Percentiles rank a stretch among this genome's conserved stretches.
Conservation (phyloP, 176 grass and related monocot species). For the Melocanna baccifera region DNA sequence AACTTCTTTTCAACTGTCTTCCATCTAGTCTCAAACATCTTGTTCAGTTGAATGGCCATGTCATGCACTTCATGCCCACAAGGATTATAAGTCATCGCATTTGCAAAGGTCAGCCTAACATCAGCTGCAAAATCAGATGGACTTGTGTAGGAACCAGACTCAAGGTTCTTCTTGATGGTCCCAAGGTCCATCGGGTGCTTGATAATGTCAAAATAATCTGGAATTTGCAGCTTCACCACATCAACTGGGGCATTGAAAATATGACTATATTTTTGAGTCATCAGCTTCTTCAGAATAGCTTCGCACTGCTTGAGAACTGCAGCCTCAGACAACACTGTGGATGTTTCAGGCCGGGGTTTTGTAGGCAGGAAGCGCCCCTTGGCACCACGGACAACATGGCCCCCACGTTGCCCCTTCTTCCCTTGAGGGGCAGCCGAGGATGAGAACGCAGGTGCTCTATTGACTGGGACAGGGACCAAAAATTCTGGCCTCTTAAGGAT, state of each 20-base stretch:
- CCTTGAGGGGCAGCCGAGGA: slow-evolving; percentile 39
- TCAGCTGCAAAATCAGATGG: slow-evolving; percentile 73
- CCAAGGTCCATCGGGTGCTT: slow-evolving; percentile 94
- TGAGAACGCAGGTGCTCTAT: slow-evolving; percentile 39
- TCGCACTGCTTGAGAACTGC: slow-evolving; percentile 72
- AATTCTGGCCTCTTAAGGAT: slow-evolving; percentile 55
- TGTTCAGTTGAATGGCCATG: slow-evolving; percentile 74
- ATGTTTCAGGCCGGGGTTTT: slow-evolving; percentile 35
- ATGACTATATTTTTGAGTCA: slow-evolving; percentile 72
- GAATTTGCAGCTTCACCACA: slow-evolving; percentile 71
- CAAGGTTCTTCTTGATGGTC: slow-evolving; percentile 55
- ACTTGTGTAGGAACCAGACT: slow-evolving; percentile 61
- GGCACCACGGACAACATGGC: slow-evolving; percentile 40
- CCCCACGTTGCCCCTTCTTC: slow-evolving; percentile 43
- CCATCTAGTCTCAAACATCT: slow-evolving; percentile 85
- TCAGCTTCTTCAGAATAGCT: slow-evolving; percentile 75
- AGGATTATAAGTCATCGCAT: slow-evolving; percentile 85
- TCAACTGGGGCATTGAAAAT: slow-evolving; percentile 87
- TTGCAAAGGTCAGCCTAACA: slow-evolving; percentile 86
- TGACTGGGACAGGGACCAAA: background rate
- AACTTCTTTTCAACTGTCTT: slow-evolving; percentile 82
- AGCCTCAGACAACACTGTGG: slow-evolving; percentile 8
- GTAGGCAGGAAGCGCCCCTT: slow-evolving; percentile 53
- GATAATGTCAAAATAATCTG: slow-evolving; percentile 83
- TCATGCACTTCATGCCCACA: slow-evolving; percentile 71